These are phyloP conservation scores for Euryodendron excelsum DNA, from an alignment of 148 eudicot species.

Conservation along the genomic window DNA sequence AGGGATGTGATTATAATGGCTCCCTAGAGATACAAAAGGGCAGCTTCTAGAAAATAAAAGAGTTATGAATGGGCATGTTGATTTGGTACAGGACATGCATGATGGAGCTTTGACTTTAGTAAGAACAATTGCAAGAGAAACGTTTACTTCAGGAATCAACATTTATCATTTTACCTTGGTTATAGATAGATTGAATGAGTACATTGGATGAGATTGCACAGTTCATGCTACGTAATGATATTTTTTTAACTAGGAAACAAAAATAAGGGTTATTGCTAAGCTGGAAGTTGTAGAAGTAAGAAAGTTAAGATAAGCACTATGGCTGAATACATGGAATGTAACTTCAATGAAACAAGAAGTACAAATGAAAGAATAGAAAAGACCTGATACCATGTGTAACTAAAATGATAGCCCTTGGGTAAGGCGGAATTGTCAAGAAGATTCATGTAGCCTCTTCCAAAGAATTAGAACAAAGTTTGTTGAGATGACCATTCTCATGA, in stretches of 20 bases:
- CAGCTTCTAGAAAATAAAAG: no score
- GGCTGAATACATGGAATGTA: neutral
- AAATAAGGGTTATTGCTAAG: neutral
- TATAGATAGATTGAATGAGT: neutral
- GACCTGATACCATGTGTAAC: neutral
- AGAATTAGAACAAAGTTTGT: neutral
- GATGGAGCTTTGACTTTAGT: neutral
- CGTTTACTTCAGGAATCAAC: neutral
- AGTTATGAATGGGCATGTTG: no score
- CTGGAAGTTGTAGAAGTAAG: neutral
- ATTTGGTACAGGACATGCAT: no score
- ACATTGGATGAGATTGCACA: neutral
- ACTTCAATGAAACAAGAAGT: neutral
- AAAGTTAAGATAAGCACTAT: neutral
- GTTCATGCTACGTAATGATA: neutral
- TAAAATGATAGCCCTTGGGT: neutral
- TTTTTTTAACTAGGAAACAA: neutral
- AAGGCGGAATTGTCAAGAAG: neutral
- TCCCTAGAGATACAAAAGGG: no score
- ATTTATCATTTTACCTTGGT: neutral
- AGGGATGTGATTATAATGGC: neutral
- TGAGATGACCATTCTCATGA: neutral
- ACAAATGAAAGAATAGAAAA: neutral
- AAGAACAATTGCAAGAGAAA: neutral
- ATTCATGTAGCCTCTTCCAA: neutral